These are phyloP conservation scores for Macrophomina phaseolina DNA, from an alignment of 2,329 filamentous ascomycete genomes.

Conservation along the genomic window DNA sequence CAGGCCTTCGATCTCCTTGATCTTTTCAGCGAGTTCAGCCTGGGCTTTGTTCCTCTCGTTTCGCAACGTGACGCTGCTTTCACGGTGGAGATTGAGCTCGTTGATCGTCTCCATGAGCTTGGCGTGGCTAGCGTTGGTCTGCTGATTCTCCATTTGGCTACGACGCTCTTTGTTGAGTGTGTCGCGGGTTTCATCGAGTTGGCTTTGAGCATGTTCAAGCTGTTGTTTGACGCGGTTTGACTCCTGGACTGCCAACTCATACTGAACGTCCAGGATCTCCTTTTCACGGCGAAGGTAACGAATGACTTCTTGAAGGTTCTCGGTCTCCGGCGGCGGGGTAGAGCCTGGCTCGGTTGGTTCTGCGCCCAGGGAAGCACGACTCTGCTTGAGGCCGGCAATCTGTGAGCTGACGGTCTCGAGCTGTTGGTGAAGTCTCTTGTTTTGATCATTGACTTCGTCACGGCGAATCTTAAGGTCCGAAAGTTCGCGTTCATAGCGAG, in stretches of 20 bases:
- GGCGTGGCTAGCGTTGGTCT: constrained; percentile 78
- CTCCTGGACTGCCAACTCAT: constrained; percentile 87
- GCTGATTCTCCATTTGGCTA: constrained; percentile 73
- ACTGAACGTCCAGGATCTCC: constrained; percentile 96
- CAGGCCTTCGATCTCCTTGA: constrained; percentile 75
- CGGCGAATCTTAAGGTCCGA: constrained; percentile 77
- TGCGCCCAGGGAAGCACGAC: constrained; percentile 62
- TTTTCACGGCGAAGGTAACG: constrained; percentile 92
- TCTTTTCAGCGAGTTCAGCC: constrained; percentile 75
- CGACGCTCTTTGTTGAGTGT: constrained; percentile 91
- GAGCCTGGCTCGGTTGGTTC: constrained; percentile 58
- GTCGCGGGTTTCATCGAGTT: constrained; percentile 86
- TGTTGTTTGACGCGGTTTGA: constrained; percentile 88
- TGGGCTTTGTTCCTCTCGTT: constrained; percentile 84
- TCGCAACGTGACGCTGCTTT: constrained; percentile 90
- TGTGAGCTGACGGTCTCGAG: constrained; percentile 83
- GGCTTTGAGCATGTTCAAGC: constrained; percentile 81
- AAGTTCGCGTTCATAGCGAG: constrained; percentile 83
- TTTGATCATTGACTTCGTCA: constrained; percentile 86
- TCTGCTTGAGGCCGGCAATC: constrained; percentile 79
- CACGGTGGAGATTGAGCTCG: constrained; percentile 92
- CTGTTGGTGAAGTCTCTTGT: constrained; percentile 87
- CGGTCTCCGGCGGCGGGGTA: constrained; percentile 64
- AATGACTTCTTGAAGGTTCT: constrained; percentile 87
- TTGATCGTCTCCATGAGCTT: constrained; percentile 94